Base-by-base conservation (phyloP, 2,329 filamentous ascomycete genomes). In the Hymenoscyphus linearis region DNA sequence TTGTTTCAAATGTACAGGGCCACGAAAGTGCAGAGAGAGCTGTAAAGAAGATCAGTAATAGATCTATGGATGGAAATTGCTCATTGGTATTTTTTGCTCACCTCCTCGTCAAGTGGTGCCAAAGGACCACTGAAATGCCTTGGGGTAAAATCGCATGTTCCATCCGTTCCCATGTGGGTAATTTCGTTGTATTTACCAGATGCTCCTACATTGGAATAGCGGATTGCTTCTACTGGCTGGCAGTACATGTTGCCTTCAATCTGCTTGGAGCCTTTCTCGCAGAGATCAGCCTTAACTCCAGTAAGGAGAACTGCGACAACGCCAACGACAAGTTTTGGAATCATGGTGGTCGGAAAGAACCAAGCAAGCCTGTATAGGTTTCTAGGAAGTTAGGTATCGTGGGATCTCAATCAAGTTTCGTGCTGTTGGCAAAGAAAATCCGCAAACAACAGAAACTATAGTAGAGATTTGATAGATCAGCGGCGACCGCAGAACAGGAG, bases 21-120 rank as follows among this genome's bases (percentile, higher is more conserved):
- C 90, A 67, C 89, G 86, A 70, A 92, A 80, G 72, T 91, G 86
- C 64, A 90, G 74, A 1, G 88, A 90, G 34, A 92, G 78, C 88
- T 91, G 62, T 5, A 22, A 13, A 55, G 16, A 3, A 12, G 13
- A 5, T 61, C 13, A 34, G 53, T 44, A 44, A 18, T 52, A 12
- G 13, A 25, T 27, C 18, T 35, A 13, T 47, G 22, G 26, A 25
- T 7, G 27, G 16, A 35, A n/a, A 4, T 34, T 13, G 10, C 14
- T 13, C 18, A 37, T 26, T 36, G n/a, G 5, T 25, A 2, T 31
- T 16, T 3, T 31, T 16, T 2, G 74, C 84, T 74, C 76, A 91
- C 88, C 76, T 88, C 88, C 71, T 89, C 85, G 64, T 89, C 80
- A 36, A 91, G 79, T 6, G 89, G 89, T 31, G 86, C 82, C 57